Evolutionary conservation across 345 rosid genomes (phyloP).

Genomic region (Eutrema heterophyllum): DNA sequence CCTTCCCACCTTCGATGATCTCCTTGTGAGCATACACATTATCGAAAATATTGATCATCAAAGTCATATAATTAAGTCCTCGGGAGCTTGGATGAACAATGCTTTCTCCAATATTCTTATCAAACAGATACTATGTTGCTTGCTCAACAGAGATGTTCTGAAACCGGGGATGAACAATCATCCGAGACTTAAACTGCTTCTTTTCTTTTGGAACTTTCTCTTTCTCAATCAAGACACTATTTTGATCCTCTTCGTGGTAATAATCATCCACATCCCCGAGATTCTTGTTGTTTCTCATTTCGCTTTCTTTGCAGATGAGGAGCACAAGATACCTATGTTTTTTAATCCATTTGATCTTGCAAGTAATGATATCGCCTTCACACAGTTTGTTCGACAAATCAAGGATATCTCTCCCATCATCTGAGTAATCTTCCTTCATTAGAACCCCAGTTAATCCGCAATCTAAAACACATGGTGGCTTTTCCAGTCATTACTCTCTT

Average conservation of each 20-base stretch:
- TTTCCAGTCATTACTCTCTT: slow-evolving; percentile 51
- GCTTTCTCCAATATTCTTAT: slow-evolving; percentile 82
- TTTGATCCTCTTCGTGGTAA: slow-evolving; percentile 36
- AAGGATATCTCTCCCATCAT: slow-evolving; percentile 40
- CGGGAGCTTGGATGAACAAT: slow-evolving; percentile 82
- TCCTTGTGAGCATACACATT: slow-evolving; percentile 86
- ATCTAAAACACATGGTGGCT: slow-evolving; percentile 72
- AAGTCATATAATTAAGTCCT: slow-evolving; percentile 69
- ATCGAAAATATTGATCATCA: slow-evolving; percentile 65
- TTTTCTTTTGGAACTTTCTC: too few relatives aligned
- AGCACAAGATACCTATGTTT: slow-evolving; percentile 65
- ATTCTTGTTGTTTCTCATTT: slow-evolving; percentile 51
- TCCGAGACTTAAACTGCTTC: slow-evolving; percentile 16
- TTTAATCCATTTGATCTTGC: slow-evolving; percentile 71
- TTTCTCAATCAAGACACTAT: too few relatives aligned
- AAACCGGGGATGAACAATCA: slow-evolving; percentile 91
- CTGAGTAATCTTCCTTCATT: slow-evolving; percentile 68
- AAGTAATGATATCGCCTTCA: slow-evolving; percentile 72
- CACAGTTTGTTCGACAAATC: slow-evolving; percentile 67
- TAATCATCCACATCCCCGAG: slow-evolving; percentile 60
- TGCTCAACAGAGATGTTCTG: slow-evolving; percentile 79
- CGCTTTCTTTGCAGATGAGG: slow-evolving; percentile 62
- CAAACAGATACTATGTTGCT: slow-evolving; percentile 69
- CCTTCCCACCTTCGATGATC: slow-evolving; percentile 74
- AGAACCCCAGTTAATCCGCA: slow-evolving; percentile 40